Percentiles rank a stretch among this genome's conserved stretches.
These are phyloP conservation scores for Alternaria novae-zelandiae DNA, from an alignment of 2,329 filamentous ascomycete species.

Conservation along the genomic window DNA sequence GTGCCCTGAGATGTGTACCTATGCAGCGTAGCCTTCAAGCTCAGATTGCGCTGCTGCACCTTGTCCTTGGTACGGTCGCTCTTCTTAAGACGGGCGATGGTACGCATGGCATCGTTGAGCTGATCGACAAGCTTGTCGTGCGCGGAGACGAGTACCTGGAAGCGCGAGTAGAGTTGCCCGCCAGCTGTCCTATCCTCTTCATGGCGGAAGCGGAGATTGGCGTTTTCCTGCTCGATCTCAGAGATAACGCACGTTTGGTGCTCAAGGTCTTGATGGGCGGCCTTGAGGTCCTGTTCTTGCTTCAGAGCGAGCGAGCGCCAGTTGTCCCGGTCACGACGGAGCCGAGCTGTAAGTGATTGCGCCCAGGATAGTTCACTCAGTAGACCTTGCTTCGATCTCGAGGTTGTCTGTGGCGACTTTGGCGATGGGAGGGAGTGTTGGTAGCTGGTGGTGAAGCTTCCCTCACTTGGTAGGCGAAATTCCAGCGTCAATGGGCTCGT, in stretches of 20 bases:
- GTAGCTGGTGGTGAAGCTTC: background rate
- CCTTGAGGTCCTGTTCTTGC: constrained; percentile 3
- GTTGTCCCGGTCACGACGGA: constrained; percentile 11
- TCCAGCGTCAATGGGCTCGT: background rate
- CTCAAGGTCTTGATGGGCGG: background rate
- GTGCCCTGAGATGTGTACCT: background rate
- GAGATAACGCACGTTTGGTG: background rate
- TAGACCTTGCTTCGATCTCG: background rate
- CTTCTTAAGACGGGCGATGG: constrained; percentile 13
- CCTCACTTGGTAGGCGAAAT: background rate
- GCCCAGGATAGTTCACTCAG: constrained; percentile 3
- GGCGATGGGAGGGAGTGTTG: background rate
- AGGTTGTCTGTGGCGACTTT: background rate
- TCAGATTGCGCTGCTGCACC: constrained; percentile 22
- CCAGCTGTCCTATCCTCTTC: background rate
- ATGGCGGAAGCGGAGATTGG: background rate
- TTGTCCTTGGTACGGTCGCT: constrained; percentile 26
- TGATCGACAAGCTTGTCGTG: constrained; percentile 12
- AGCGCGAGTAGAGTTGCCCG: background rate
- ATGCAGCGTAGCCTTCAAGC: constrained; percentile 15
- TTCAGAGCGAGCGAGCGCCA: constrained; percentile 7
- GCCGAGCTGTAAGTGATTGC: constrained; percentile 3
- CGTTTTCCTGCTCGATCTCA: background rate
- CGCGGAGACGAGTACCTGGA: background rate
- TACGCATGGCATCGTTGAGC: constrained; percentile 7